Evolutionary conservation across 306 rosid species (phyloP).

Genomic region (Prunus padus): DNA sequence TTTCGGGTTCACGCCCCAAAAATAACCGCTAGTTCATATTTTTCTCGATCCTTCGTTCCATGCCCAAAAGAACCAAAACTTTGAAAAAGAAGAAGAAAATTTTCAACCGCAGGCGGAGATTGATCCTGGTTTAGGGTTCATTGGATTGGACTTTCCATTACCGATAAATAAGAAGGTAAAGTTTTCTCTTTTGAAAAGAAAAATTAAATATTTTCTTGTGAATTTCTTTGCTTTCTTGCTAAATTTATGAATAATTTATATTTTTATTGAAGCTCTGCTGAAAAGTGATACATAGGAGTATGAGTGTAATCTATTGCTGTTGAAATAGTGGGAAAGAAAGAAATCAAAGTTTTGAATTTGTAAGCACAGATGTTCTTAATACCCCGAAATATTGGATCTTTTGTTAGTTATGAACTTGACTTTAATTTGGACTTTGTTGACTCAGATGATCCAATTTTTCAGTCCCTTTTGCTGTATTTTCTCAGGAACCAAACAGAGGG

Average conservation of each 20-base stretch:
- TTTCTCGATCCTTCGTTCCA: background rate
- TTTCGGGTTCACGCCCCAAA: background rate
- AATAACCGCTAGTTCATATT: slow-evolving; percentile 7
- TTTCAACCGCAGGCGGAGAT: background rate
- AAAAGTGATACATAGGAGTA: too few relatives aligned
- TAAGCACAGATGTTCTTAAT: background rate
- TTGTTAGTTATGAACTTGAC: background rate
- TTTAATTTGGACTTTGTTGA: slow-evolving; percentile 11
- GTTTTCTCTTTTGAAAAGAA: too few relatives aligned
- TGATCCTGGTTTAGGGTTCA: background rate
- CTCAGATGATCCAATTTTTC: background rate
- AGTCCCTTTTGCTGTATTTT: background rate
- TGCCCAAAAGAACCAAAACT: background rate
- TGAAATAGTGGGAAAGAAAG: background rate
- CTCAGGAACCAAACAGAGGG: background rate
- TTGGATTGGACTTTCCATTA: background rate
- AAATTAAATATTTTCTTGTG: background rate
- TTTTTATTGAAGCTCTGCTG: background rate
- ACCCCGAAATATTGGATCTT: background rate
- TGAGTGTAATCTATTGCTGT: background rate
- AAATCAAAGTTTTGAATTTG: background rate
- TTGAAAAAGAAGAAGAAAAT: slow-evolving; percentile 6
- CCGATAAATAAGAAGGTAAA: background rate
- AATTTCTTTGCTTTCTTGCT: background rate
- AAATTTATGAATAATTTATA: background rate